Conservation (phyloP, 805 yeast species). For the Zygosaccharomyces bisporus region DNA sequence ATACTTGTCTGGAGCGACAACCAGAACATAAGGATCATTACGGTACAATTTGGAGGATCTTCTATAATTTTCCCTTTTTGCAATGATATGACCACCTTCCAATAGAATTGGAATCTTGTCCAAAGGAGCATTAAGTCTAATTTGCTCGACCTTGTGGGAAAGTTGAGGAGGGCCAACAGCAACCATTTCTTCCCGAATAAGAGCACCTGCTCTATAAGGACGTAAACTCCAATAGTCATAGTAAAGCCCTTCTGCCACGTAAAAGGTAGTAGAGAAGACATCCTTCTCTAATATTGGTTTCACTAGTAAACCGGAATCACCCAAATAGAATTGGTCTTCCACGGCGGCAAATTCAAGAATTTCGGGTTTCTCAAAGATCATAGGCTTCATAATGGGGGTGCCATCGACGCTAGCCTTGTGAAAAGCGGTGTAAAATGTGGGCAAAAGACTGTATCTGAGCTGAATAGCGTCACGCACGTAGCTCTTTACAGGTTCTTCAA, state of each 20-base stretch:
- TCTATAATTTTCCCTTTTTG: constrained; percentile 69
- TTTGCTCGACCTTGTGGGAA: constrained; percentile 13
- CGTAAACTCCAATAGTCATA: constrained; percentile 48
- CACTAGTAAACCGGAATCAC: constrained; percentile 64
- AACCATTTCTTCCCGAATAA: constrained; percentile 32
- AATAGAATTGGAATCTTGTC: constrained; percentile 65
- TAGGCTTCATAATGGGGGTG: constrained; percentile 65
- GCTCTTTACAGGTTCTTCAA: constrained; percentile 68
- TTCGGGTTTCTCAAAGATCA: constrained; percentile 54
- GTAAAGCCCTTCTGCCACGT: constrained; percentile 48
- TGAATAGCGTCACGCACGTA: constrained; percentile 65
- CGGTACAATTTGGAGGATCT: constrained; percentile 74
- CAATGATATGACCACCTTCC: constrained; percentile 74
- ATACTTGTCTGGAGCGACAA: constrained; percentile 50
- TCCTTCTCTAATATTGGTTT: constrained; percentile 72
- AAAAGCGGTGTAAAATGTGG: constrained; percentile 77
- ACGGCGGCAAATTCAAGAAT: constrained; percentile 45
- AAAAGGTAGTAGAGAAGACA: constrained; percentile 36
- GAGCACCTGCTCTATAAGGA: constrained; percentile 10
- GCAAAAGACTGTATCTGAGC: constrained; percentile 72
- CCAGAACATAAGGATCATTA: constrained; percentile 75
- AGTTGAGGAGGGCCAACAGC: not conserved
- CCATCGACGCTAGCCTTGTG: constrained; percentile 59
- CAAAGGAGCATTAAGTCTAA: constrained; percentile 44
- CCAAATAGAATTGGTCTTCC: constrained; percentile 83